Evolutionary conservation across 495 filamentous ascomycete species (phyloP), one percentile per base, ranked within the genome.

Genomic region (Aspergillus wentii): DNA sequence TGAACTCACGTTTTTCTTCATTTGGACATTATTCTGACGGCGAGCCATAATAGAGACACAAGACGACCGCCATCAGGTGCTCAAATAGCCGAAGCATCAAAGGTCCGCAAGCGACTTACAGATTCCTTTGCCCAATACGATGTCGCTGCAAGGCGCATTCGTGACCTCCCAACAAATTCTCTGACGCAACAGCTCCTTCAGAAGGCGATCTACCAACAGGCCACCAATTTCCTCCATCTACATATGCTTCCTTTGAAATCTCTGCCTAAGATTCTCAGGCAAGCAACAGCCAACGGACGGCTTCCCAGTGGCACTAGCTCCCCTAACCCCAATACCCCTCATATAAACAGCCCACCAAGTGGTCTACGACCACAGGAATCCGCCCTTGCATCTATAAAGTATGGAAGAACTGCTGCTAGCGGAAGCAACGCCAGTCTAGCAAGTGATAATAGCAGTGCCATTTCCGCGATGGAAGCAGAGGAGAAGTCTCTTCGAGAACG

Each of bases 91-190:
- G 91, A 97, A 48, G 92, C 94, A 3, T 83, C 84, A 19, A 94
- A 89, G 62, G 82, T 92, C 7, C 83, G 92, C 32, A 95, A 90
- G 59, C 80, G 90, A 25, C 74, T 98, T 1, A 90, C 86, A 6
- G 94, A 97, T 46, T 80, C 87, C 3, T 96, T 98, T 54, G 75
- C 75, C 9, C 89, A 97, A 48, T 96, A 95, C 52, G 86, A 95
- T 55, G 64, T 80, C 2, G 87, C 89, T 1, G 86, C 92, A 9
- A 80, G 82, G 38, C 77, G 90, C 4, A 82, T 98, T 29, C 80
- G 87, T 8, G 82, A 92, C 45, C 59, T 95, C 18, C 84, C 85
- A 20, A 79, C 74, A 19, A 59, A 79, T 4, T 90, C 81, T 22
- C 74, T 79, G 2, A 80, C 86, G 0, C 88, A 98, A 55, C 56